phyloP scores from a whole-genome alignment of 2,329 filamentous ascomycete genomes.

The Sphaerulina populicola region DNA sequence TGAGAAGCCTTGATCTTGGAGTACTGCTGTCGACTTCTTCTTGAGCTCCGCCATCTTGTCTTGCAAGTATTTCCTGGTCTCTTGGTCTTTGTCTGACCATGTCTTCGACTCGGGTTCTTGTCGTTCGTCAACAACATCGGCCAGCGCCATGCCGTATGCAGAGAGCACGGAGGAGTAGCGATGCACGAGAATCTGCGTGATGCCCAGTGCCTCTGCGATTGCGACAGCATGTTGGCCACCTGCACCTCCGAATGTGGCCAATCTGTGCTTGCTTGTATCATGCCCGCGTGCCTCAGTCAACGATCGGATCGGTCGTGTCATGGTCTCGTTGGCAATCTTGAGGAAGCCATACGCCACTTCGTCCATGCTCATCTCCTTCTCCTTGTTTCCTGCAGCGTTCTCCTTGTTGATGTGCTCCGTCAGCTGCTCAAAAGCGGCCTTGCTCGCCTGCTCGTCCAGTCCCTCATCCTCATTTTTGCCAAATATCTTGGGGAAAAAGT shows the following conservation, averaged over 20 bases:
- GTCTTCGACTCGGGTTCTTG: conserved; percentile 64
- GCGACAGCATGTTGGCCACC: conserved; percentile 89
- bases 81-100: conserved; percentile 50
- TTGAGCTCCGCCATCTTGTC: conserved; percentile 71
- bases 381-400: conserved; percentile 50
- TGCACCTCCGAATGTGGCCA: conserved; percentile 86
- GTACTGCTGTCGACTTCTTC: conserved; percentile 58
- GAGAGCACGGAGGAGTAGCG: conserved; percentile 82
- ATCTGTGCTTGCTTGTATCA: conserved; percentile 79
- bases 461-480: conserved; percentile 79
- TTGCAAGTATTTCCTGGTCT: conserved; percentile 55
- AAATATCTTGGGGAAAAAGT: conserved; percentile 94
- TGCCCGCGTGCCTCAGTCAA: conserved; percentile 89
- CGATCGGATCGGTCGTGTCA: conserved; percentile 82
- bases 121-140: conserved; percentile 84
- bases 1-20: conserved; percentile 71
- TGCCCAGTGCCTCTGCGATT: conserved; percentile 75
- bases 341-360: conserved; percentile 85
- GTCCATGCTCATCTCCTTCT: conserved; percentile 62
- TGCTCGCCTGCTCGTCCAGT: conserved; percentile 66
- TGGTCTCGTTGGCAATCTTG: conserved; percentile 82
- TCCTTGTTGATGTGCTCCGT: conserved; percentile 71
- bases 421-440: conserved; percentile 65
- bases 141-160: conserved; percentile 85
- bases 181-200: conserved; percentile 77